Conservation (phyloP, 1,284 basidiomycete genomes). For the Coriolopsis trogii region DNA sequence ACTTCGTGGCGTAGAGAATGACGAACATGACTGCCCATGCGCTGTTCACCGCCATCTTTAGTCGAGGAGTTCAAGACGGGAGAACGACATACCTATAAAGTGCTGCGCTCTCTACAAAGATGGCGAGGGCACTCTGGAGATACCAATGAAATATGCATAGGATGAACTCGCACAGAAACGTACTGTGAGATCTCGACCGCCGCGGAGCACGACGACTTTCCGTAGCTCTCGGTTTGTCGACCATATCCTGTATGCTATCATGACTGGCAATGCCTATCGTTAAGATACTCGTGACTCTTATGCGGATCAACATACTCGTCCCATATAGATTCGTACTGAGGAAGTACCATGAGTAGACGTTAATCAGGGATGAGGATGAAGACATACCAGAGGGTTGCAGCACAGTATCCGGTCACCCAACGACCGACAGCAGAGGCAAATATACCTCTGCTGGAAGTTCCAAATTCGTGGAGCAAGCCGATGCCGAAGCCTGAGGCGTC, state of each 20-base stretch:
- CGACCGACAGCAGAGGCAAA: neutral
- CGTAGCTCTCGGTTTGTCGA: neutral
- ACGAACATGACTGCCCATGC: conserved; percentile 5
- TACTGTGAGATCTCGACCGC: neutral
- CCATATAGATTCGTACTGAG: neutral
- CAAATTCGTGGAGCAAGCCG: neutral
- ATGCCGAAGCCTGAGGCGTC: neutral
- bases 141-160: no score
- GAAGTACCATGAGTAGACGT: neutral
- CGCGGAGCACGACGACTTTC: neutral
- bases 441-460: neutral
- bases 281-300: neutral
- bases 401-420: neutral
- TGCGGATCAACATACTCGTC: neutral
- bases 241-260: neutral
- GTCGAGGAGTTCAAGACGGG: no score
- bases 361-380: neutral
- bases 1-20: neutral
- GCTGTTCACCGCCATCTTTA: no score
- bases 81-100: neutral
- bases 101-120: neutral
- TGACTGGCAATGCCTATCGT: neutral
- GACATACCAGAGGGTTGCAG: neutral
- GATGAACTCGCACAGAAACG: no score
- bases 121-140: neutral